These are phyloP conservation scores for Sicyos baderoa DNA, from an alignment of 306 rosid species.

Conservation along the genomic window DNA sequence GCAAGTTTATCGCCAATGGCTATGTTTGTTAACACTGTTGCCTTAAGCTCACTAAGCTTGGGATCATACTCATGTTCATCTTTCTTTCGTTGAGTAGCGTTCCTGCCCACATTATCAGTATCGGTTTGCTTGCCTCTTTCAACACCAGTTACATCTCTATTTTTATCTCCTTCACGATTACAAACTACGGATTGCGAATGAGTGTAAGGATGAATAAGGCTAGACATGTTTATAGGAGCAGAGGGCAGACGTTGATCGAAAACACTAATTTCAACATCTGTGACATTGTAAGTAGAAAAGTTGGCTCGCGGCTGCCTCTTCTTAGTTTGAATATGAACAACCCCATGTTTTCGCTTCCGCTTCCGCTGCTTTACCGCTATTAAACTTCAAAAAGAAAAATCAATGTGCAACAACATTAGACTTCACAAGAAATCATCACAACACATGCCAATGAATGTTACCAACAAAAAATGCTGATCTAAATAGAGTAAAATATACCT, in stretches of 20 bases:
- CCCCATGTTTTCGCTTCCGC: conserved; percentile 53
- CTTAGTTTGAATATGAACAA: conserved; percentile 41
- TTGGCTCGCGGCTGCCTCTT: conserved; percentile 50
- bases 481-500: conserved; percentile 34
- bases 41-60: conserved; percentile 69
- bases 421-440: not conserved
- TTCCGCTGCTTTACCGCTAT: conserved; percentile 45
- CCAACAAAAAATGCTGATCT: conserved; percentile 5
- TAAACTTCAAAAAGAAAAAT: conserved; percentile 37
- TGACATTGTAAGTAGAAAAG: conserved; percentile 38
- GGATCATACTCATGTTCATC: conserved; percentile 57
- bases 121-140: conserved; percentile 23
- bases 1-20: conserved; percentile 37
- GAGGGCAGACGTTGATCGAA: conserved; percentile 34
- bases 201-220: conserved; percentile 26
- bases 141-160: conserved; percentile 22
- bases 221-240: conserved; percentile 28
- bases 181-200: conserved; percentile 36
- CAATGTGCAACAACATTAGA: conserved; percentile 15
- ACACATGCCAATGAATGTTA: not conserved
- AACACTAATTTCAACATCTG: conserved; percentile 32
- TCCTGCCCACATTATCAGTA: conserved; percentile 27
- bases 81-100: conserved; percentile 23
- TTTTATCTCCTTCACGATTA: conserved; percentile 31
- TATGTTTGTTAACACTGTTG: conserved; percentile 31